Evolutionary conservation across 1,139 yeast genomes (phyloP), one percentile per base, ranked within the genome.

Genomic region (Suhomyces terraborum): DNA sequence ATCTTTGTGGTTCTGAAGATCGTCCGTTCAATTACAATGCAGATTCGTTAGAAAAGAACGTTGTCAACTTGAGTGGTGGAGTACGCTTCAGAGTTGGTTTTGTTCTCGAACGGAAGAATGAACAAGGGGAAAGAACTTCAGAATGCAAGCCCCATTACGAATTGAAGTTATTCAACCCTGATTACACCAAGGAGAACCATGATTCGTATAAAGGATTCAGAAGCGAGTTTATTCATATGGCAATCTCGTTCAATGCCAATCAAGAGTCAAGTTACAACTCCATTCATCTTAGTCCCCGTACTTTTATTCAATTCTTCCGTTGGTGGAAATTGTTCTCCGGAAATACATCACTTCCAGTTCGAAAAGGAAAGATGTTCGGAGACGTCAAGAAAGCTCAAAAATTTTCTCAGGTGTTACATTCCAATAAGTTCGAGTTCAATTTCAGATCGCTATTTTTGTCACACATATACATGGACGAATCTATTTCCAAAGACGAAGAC

Each of bases 181-280:
- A 78, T 4, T 79, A 56, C 54, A 78, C 86, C 4, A 53, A 67
- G 8, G 58, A 64, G 2, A 61, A 56, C 0, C 82, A 83, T 52
- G 98, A 93, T 59, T 87, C 96, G 0, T 91, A 83, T 55, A 59
- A 60, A 4, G 94, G 88, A 0, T 91, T 86, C 64, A 68, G 98
- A 57, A 82, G 94, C 41, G 81, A 86, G 39, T 86, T 77, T 52
- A 72, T 89, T 13, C 96, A 88, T 57, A 68, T 91, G 77, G 87
- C 94, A 0, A 71, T 91, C 22, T 73, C 87, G 0, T 71, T 91
- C 32, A 64, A 74, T 31, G 86, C 95, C 18, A 60, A 67, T 45
- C 59, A 59, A 18, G 67, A 62, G 7, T 50, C 59, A 4, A 65
- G 73, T 45, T 67, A 71, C 46, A 73, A 73, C 48, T 58, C 76